Conservation (phyloP, 805 yeast species). For the Metschnikowia aberdeeniae region DNA sequence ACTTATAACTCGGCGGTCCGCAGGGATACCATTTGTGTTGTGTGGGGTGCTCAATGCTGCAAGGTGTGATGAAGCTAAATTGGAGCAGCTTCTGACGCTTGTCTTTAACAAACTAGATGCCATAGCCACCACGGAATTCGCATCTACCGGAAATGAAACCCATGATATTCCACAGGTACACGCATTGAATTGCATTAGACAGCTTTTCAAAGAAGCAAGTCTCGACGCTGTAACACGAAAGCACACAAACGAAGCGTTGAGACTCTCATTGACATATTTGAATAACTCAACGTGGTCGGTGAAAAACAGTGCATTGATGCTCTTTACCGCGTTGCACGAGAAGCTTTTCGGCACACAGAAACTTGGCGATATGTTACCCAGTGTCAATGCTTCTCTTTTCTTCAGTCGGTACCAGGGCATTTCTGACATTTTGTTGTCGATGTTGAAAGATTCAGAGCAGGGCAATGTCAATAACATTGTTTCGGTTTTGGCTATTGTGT, state of each 20-base stretch:
- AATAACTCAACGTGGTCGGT: conserved; percentile 75
- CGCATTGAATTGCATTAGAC: conserved; percentile 81
- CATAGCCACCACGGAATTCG: conserved; percentile 52
- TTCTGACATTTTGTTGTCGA: conserved; percentile 43
- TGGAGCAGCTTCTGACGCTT: conserved; percentile 31
- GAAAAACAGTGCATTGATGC: conserved; percentile 89
- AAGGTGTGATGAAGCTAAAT: conserved; percentile 22
- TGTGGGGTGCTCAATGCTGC: conserved; percentile 65
- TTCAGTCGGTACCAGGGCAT: conserved; percentile 62
- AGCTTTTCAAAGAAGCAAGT: conserved; percentile 66
- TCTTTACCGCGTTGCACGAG: conserved; percentile 79
- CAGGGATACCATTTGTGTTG: conserved; percentile 81
- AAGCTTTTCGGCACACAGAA: conserved; percentile 67
- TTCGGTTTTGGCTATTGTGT: conserved; percentile 69
- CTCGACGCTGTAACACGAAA: conserved; percentile 43
- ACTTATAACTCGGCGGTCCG: conserved; percentile 82
- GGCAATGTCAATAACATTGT: conserved; percentile 52
- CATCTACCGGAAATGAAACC: conserved; percentile 43
- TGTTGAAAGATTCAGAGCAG: conserved; percentile 26
- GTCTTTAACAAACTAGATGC: conserved; percentile 51
- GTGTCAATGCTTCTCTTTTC: conserved; percentile 59
- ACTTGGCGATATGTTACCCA: conserved; percentile 28
- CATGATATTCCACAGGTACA: conserved; percentile 88
- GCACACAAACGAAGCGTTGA: conserved; percentile 47
- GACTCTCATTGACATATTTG: conserved; percentile 59